Evolutionary conservation across 208 protist genomes (phyloP), one percentile per base, ranked within the genome.

Genomic region (Leishmania guyanensis): DNA sequence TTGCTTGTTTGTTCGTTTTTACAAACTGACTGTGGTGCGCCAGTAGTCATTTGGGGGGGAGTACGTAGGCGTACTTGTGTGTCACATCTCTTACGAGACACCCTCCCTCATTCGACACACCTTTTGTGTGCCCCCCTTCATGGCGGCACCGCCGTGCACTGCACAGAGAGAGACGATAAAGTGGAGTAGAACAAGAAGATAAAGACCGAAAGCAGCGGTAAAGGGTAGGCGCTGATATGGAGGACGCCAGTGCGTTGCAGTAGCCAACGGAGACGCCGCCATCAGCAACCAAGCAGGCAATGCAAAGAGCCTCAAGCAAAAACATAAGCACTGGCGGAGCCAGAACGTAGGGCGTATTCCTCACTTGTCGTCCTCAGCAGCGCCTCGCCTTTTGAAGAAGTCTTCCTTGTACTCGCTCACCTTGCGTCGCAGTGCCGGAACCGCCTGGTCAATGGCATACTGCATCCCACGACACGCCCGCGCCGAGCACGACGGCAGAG

Each of bases 321-420:
- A 12, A 20, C 16, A 53, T 48, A 9, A 22, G 36, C 65, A 70
- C 65, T 39, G 8, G 17, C 26, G 36, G 33, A 29, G 22, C 14
- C 10, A 10, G 5, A 5, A 20, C 8, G 68, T 53, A n/a, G 22
- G 22, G 20, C 3, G 10, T 17, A 8, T 12, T 51, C 3, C 43
- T 72, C 68, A 51, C 22, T 22, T 48, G 17, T n/a, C 43, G 14
- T 51, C 14, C 36, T 22, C 51, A 36, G 60, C 43, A 3, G 54
- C 12, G n/a, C 78, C 5, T 20, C 53, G 36, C 29, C 51, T 29
- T 54, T 75, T 77, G 36, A 86, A 79, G 64, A 80, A 78, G 12
- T 10, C 8, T 29, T 87, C 77, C 58, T 94, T 94, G 71, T 89
- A 90, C 39, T 89, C 78, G 14, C 79, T 84, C 10, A 95, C 86